Evolutionary conservation across 1,284 basidiomycete species (phyloP).

Genomic region (Anthracocystis walkeri): DNA sequence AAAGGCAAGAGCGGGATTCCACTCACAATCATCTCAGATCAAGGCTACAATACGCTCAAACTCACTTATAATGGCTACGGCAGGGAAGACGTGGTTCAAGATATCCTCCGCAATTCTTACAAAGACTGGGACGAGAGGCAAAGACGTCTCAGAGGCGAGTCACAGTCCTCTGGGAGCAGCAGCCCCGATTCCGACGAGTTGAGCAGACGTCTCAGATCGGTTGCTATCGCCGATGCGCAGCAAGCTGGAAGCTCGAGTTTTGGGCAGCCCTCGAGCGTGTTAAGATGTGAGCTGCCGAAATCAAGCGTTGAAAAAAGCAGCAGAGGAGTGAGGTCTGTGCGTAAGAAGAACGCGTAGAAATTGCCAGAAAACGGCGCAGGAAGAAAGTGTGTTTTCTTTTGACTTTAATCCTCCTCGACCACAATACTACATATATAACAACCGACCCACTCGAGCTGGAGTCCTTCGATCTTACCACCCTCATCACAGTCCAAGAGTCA

Average conservation of each 20-base stretch:
- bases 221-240: no score
- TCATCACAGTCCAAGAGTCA: not conserved
- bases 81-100: constrained; percentile 8
- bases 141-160: constrained; percentile 6
- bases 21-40: constrained; percentile 14
- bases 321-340: constrained; percentile 11
- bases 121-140: constrained; percentile 23
- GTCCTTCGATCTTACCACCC: no score
- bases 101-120: constrained; percentile 19
- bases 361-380: constrained; percentile 21
- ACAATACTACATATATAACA: not conserved
- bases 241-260: no score
- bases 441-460: not conserved
- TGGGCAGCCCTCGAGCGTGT: no score
- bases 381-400: not conserved
- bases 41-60: constrained; percentile 16
- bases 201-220: no score
- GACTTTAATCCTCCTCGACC: not conserved
- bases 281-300: no score
- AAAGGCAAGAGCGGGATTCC: constrained; percentile 7
- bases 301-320: not conserved
- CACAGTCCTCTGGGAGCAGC: not conserved
- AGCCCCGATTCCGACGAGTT: constrained; percentile 15
- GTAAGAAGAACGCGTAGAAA: constrained; percentile 19
- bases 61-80: constrained; percentile 27